Evolutionary conservation across 1,284 basidiomycete species (phyloP), one percentile per base, ranked within the genome.

Genomic region (Ustilago trichophora): DNA sequence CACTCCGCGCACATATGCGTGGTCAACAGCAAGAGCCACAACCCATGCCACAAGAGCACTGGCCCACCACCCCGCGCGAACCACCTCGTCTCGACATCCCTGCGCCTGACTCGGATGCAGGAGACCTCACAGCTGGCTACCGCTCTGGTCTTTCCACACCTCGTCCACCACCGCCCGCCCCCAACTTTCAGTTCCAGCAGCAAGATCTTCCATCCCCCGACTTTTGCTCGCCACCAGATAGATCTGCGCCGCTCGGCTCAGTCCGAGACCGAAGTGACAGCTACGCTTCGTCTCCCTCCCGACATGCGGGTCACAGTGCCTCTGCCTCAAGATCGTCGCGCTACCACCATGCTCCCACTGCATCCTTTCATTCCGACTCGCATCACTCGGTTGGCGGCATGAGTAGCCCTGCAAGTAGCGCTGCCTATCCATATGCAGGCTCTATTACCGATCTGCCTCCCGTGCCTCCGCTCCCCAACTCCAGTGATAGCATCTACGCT

Each of bases 391-490:
- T 41, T 24, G 66, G 60, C 5, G 64, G 46, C 26, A 44, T 64
- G 15, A 69, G 65, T 43, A 65, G 60, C 25, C 58, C 65, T 6
- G 65, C 51, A 16, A 58, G 52, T 35, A 56, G 55, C 35, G 38
- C 46, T 9, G 53, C 37, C 31, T 36, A 67, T 19, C 57, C 41
- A 6, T 50, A 54, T 26, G 29, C 49, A 18, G 47, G 37, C 32
- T 54, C 54, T 11, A 37, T 53, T 32, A 24, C 36, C 32, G 59
- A 64, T 22, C 45, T 66, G 18, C 70, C 70, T 3, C 70, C 70
- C 5, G 50, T 72, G 8, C 70, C 70, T 18, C 70, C 70, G n/a
- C 55, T 72, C n/a, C 70, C 70, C 11, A 41, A 25, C 26, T 36
- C 47, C n/a, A 43, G 25, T n/a, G 54, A 64, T 26, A 57, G 49